Conservation (phyloP, 1,284 basidiomycete genomes). For the Mycena sp. region DNA sequence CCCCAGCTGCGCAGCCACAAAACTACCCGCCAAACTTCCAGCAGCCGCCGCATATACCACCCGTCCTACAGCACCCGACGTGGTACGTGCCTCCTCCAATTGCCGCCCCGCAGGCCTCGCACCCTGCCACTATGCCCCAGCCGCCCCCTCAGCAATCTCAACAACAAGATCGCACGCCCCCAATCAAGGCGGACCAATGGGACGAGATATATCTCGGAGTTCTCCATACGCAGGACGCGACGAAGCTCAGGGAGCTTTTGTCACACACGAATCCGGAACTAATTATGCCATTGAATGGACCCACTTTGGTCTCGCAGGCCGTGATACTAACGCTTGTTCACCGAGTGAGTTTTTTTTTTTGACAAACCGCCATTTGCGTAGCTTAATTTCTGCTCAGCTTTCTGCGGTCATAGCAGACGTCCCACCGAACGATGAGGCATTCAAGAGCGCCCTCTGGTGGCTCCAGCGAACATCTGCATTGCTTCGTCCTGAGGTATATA, state of each 20-base stretch:
- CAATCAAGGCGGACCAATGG: slow-evolving; percentile 76
- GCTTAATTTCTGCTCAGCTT: slow-evolving; percentile 54
- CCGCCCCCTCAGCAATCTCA: slow-evolving; percentile 50
- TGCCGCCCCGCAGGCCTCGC: slow-evolving; percentile 79
- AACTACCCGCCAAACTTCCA: slow-evolving; percentile 45
- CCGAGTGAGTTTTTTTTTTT: slow-evolving; percentile 60
- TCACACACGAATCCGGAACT: slow-evolving; percentile 78
- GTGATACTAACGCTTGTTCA: slow-evolving; percentile 84
- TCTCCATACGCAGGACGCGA: slow-evolving; percentile 73
- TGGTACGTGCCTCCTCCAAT: slow-evolving; percentile 70
- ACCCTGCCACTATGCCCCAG: slow-evolving; percentile 77
- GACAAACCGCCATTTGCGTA: slow-evolving; percentile 6
- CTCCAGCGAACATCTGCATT: slow-evolving; percentile 75
- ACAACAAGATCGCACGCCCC: slow-evolving; percentile 60
- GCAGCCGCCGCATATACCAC: slow-evolving; percentile 47
- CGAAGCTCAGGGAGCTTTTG: slow-evolving; percentile 77
- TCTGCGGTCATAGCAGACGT: slow-evolving; percentile 77
- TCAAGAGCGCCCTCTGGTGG: slow-evolving; percentile 86
- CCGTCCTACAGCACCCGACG: slow-evolving; percentile 56
- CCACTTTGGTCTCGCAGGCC: slow-evolving; percentile 78
- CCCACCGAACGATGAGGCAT: slow-evolving; percentile 77
- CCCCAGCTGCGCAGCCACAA: slow-evolving; percentile 50
- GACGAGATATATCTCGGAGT: slow-evolving; percentile 82
- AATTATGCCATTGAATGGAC: slow-evolving; percentile 77
- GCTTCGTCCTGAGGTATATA: slow-evolving; percentile 74